A percentile compares a stretch with the other conserved stretches of the same genome.
phyloP scores from a whole-genome alignment of 176 grass and related monocot species.

The Rhynchospora pubera region DNA sequence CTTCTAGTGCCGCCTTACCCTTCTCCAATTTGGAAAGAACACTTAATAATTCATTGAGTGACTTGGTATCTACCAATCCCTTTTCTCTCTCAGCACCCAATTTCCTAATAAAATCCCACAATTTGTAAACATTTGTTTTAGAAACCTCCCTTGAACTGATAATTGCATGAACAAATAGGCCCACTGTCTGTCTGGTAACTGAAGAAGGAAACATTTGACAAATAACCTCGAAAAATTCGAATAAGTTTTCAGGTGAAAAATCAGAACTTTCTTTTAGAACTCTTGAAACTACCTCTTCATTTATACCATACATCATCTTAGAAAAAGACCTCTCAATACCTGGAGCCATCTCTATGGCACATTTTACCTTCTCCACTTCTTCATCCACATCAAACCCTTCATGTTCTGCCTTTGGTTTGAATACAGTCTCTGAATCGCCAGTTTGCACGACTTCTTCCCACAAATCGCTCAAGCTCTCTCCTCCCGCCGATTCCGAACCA shows the following conservation, averaged over 20 bases:
- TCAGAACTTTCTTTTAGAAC: conserved; percentile 36
- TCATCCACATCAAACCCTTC: conserved; percentile 35
- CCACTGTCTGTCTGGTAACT: conserved; percentile 45
- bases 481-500: neutral
- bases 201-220: conserved; percentile 37
- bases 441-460: conserved; percentile 47
- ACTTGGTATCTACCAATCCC: conserved; percentile 33
- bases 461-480: conserved; percentile 39
- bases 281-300: conserved; percentile 51
- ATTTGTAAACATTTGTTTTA: conserved; percentile 59
- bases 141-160: conserved; percentile 27
- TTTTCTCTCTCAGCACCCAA: conserved; percentile 41
- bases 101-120: conserved; percentile 88
- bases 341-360: conserved; percentile 21
- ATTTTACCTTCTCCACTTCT: conserved; percentile 38
- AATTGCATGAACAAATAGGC: conserved; percentile 42
- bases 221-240: conserved; percentile 50
- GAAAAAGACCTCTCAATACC: conserved; percentile 45
- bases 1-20: conserved; percentile 54
- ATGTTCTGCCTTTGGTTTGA: neutral
- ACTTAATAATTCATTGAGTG: conserved; percentile 57
- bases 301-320: conserved; percentile 54
- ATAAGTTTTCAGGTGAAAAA: conserved; percentile 46
- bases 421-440: conserved; percentile 20
- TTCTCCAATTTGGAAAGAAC: conserved; percentile 74